phyloP scores from a whole-genome alignment of 805 yeast species.

The Candida glaebosa region DNA sequence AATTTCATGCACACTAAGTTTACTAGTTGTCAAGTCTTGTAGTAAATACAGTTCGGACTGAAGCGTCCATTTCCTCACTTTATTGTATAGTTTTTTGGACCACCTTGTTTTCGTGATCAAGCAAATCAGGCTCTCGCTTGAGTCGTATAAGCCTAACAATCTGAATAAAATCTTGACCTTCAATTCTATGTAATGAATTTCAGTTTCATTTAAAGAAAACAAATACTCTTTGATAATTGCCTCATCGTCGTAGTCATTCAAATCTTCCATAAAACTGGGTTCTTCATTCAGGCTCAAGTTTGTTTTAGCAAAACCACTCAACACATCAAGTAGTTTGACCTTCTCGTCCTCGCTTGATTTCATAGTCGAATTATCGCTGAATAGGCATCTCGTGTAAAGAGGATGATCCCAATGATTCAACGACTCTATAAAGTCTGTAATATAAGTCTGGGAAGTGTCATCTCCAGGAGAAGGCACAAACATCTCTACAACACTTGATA shows the following conservation, averaged over 20 bases:
- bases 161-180: slow-evolving; percentile 23
- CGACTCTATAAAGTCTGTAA: slow-evolving; percentile 20
- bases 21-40: slow-evolving; percentile 5
- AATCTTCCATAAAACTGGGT: slow-evolving; percentile 5
- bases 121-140: slow-evolving; percentile 16
- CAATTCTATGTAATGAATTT: slow-evolving; percentile 15
- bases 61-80: slow-evolving; percentile 32
- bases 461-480: slow-evolving; percentile 13
- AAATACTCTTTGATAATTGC: slow-evolving; percentile 14
- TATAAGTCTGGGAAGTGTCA: slow-evolving; percentile 8
- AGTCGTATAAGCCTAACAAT: slow-evolving; percentile 16
- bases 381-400: slow-evolving; percentile 13
- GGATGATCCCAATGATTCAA: slow-evolving; percentile 27
- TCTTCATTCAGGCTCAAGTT: background rate
- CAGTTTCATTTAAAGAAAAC: slow-evolving; percentile 7
- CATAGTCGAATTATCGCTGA: slow-evolving; percentile 11
- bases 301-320: slow-evolving; percentile 26
- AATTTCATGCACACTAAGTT: background rate
- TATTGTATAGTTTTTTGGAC: slow-evolving; percentile 31
- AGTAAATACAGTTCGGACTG: slow-evolving; percentile 25
- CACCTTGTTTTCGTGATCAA: slow-evolving; percentile 36
- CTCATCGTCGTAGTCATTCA: slow-evolving; percentile 12
- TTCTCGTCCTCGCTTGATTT: slow-evolving; percentile 25
- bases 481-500: slow-evolving; percentile 7
- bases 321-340: slow-evolving; percentile 30